phyloP scores from a whole-genome alignment of 2,329 filamentous ascomycete species.

The Diaporthe helianthi region DNA sequence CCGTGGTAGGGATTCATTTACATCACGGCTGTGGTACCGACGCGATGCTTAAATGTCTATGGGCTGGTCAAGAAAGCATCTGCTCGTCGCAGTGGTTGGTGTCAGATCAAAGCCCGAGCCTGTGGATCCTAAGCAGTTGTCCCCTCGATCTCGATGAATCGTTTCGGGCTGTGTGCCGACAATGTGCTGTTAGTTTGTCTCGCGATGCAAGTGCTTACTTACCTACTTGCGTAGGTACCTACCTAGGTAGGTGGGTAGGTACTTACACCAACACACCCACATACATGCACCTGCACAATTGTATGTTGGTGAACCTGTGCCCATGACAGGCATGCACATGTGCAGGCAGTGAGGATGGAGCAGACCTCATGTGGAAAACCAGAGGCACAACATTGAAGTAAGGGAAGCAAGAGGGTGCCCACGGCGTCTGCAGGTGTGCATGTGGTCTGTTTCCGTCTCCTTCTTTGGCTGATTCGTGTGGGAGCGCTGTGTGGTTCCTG shows the following conservation, averaged over 20 bases:
- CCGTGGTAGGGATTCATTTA: no score
- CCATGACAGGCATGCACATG: not conserved
- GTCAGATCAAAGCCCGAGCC: not conserved
- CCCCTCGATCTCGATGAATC: not conserved
- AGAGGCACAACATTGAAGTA: not conserved
- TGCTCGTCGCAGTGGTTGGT: not conserved
- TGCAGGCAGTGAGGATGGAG: not conserved
- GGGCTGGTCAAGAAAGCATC: not conserved
- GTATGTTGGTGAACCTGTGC: not conserved
- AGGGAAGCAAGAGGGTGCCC: not conserved
- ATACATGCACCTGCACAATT: not conserved
- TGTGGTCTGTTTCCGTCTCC: not conserved
- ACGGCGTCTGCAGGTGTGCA: not conserved
- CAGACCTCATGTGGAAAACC: not conserved
- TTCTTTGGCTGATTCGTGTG: not conserved
- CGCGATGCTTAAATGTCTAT: not conserved
- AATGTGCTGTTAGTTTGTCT: slow-evolving; percentile 2
- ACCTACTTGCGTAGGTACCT: no score
- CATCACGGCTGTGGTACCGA: not conserved
- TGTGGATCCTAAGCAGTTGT: not conserved
- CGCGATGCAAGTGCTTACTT: no score
- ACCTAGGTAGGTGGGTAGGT: no score
- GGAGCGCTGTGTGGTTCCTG: not conserved
- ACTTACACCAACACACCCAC: not conserved
- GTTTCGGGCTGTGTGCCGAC: slow-evolving; percentile 4